Evolutionary conservation across 1,284 basidiomycete genomes (phyloP), one percentile per base, ranked within the genome.

Genomic region (Rhodotorula sp.): DNA sequence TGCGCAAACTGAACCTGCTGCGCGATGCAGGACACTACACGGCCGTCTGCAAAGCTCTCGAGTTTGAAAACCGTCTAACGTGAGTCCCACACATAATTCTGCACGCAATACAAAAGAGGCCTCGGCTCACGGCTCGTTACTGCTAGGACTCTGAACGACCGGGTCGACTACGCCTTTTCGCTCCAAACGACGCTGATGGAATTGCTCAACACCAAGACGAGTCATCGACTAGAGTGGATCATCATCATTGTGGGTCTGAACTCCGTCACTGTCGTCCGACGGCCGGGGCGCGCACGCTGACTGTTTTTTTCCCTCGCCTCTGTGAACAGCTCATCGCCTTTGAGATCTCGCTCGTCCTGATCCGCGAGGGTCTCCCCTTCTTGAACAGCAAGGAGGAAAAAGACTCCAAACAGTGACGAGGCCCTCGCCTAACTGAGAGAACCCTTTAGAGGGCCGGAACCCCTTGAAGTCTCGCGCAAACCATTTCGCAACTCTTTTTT

Each of bases 201-300:
- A 47, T 62, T 79, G 58, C 69, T 77, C 59, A 77, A 75, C 57
- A 73, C 77, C 60, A 75, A 77, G 64, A 76, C 74, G 19, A 70
- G 66, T 19, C 78, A 79, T 48, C 68, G 75, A 6, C 69, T 79
- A 18, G 78, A 79, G 60, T 77, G 75, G 76, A 79, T 78, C 67
- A 79, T 78, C 69, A 79, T 79, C 70, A 55, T 77, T 58, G 68
- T 78, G 38, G 43, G 68, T 56, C n/a, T 12, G 7, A 28, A 0
- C 23, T 60, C 50, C 21, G 2, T 23, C 12, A 19, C 43, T 8
- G 23, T 34, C 28, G 28, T 28, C 28, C 28, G 28, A 28, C 28
- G 28, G 28, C 28, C 28, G 28, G 28, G 28, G 28, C 28, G 28
- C 28, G 28, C 28, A 28, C 28, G 28, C 38, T 43, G 38, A 43